Base-by-base conservation (phyloP, 2,329 filamentous ascomycete genomes). In the Nemania sp. region DNA sequence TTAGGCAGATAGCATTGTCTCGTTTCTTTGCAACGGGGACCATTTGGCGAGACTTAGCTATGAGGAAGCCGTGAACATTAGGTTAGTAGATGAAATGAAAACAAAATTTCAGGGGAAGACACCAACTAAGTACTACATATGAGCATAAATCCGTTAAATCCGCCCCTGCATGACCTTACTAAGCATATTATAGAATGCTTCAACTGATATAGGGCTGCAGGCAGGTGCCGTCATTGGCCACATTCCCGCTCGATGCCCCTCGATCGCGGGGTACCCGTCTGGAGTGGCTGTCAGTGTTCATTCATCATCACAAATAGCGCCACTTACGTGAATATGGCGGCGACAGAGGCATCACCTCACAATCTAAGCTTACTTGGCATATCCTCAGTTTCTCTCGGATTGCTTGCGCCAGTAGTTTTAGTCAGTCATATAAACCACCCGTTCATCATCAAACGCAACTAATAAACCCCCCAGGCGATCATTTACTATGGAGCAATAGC, bases 401-500 rank as follows among this genome's bases (percentile, higher is more conserved):
- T 52, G 20, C 18, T 52, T 26, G 47, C 47, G 6, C 10, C 22
- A 20, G 47, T 52, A 26, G 47, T 52, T 52, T 27, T 52, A 11
- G 47, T 27, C 5, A 20, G 47, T 27, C 18, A 15, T 27, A 8
- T 4, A 5, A 24, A 20, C 15, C 24, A 5, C 27, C 47, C 11
- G 4, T 10, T 15, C n/a, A 27, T 26, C 13, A 13, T 52, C 47
- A 27, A 41, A 15, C 13, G 15, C 26, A 20, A 24, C 45, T 64
- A 13, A 58, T 53, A 29, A 18, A 32, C 1, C 20, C 10, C 43
- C 20, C 22, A 67, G 58, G 3, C 10, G 5, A 49, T 63, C 38
- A 4, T 15, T 22, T 67, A 67, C 22, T 67, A 59, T 22, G 64
- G 35, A 1, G 45, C 32, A 18, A 13, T 58, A 11, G 20, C 26